phyloP scores from a whole-genome alignment of 2,329 filamentous ascomycete species.

The Taxawa tesnikishii region DNA sequence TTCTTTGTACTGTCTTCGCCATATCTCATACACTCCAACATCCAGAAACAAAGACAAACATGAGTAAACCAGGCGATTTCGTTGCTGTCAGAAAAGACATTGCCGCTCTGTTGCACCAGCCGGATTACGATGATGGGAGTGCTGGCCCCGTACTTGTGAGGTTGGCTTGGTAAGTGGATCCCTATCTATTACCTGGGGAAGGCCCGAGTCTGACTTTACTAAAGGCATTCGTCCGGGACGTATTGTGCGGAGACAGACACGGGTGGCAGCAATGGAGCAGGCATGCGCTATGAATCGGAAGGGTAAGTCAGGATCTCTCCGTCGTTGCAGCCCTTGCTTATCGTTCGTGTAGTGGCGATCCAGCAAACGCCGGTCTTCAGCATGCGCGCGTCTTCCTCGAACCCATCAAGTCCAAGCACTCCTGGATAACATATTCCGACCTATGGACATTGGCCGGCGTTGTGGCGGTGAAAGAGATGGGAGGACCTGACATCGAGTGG shows the following conservation, averaged over 20 bases:
- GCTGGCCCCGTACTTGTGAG: constrained; percentile 52
- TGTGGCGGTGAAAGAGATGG: constrained; percentile 48
- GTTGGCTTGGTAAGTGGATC: constrained; percentile 42
- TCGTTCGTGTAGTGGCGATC: too few relatives aligned
- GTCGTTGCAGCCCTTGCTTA: too few relatives aligned
- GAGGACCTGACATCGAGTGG: constrained; percentile 46
- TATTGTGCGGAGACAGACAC: constrained; percentile 48
- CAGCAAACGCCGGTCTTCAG: constrained; percentile 52
- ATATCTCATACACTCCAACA: too few relatives aligned
- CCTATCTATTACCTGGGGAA: not conserved
- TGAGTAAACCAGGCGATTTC: constrained; percentile 11
- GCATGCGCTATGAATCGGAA: constrained; percentile 47
- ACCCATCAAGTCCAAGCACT: constrained; percentile 44
- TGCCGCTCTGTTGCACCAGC: constrained; percentile 26
- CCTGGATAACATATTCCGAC: constrained; percentile 55
- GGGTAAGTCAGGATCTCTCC: too few relatives aligned
- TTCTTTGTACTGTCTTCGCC: too few relatives aligned
- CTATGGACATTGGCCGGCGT: constrained; percentile 52
- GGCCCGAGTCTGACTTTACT: constrained; percentile 1
- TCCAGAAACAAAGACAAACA: too few relatives aligned
- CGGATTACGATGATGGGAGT: constrained; percentile 53
- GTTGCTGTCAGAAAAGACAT: constrained; percentile 12
- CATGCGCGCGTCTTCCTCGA: constrained; percentile 53
- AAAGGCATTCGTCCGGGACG: constrained; percentile 51
- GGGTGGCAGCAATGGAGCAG: constrained; percentile 52